Evolutionary conservation across 768 basidiomycete species (phyloP), one percentile per base, ranked within the genome.

Genomic region (Rubroboletus pulcherrimus): DNA sequence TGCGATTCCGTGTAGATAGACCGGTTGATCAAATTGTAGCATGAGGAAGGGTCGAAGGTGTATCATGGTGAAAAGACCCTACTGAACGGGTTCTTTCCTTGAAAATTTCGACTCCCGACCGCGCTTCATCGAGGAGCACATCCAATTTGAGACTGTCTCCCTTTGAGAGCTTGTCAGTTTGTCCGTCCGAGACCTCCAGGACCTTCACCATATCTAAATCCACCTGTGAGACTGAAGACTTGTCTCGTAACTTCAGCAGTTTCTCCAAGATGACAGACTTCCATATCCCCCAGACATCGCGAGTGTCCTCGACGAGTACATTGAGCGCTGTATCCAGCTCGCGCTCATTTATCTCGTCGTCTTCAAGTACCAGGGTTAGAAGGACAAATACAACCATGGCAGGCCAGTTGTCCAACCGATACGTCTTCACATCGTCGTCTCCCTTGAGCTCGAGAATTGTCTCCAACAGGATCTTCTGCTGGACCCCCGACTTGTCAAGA

Each of bases 401-500:
- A 21, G 55, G 58, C 58, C 58, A 59, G 31, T 19, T 59, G 1
- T 57, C 31, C 31, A 59, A 33, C 7, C 3, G 8, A 40, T 40
- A 52, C 15, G 7, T 43, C 26, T 24, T 38, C 46, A 40, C 17
- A 9, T n/a, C n/a, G n/a, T 30, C 14, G 3, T 29, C 38, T 19
- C 3, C 29, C 17, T 31, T 17, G 41, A 59, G 30, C 4, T 26
- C 37, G 12, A 59, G 51, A 45, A 59, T 52, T 0, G 7, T 35
- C 35, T 40, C 29, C 7, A 48, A n/a, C 6, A 59, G 26, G 6
- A 59, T 57, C 12, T 51, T 5, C 12, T 52, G 40, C 58, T 71
- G 59, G 15, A 55, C 35, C 21, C 40, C 15, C 1, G 52, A 51
- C 41, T 66, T 65, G 38, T 78, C 73, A 70, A 78, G 55, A 7